phyloP scores from a whole-genome alignment of 2,329 filamentous ascomycete genomes.

The Apiospora saccharicola region DNA sequence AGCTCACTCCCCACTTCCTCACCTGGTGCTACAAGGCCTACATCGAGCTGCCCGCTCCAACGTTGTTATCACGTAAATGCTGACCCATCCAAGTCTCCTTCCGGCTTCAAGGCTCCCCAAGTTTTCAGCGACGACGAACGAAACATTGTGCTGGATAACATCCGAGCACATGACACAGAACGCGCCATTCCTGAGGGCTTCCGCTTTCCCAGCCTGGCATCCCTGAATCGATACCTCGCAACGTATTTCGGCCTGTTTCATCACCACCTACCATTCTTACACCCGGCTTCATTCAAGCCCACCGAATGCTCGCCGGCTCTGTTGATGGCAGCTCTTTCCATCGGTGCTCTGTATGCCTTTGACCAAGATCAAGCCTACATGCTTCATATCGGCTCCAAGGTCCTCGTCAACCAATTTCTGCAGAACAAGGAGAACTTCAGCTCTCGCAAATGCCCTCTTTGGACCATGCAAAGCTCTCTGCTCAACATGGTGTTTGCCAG shows the following conservation, averaged over 20 bases:
- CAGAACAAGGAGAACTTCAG: constrained; percentile 99
- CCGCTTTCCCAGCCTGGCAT: constrained; percentile 80
- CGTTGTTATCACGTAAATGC: constrained; percentile 21
- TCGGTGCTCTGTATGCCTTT: constrained; percentile 95
- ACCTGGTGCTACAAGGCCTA: constrained; percentile 50
- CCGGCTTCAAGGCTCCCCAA: constrained; percentile 76
- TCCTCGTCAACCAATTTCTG: constrained; percentile 94
- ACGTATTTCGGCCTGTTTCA: constrained; percentile 98
- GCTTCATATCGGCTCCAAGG: constrained; percentile 96
- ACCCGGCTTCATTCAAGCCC: constrained; percentile 88
- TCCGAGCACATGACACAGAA: constrained; percentile 81
- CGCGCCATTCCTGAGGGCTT: constrained; percentile 87
- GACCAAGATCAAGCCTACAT: constrained; percentile 97
- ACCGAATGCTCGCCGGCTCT: constrained; percentile 82
- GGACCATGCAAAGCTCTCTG: constrained; percentile 97
- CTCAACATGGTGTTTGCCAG: constrained; percentile 99
- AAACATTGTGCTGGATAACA: constrained; percentile 84
- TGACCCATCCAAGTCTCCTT: constrained; percentile 64
- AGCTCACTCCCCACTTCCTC: constrained; percentile 74
- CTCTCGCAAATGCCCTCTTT: constrained; percentile 94
- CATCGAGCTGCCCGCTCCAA: background rate
- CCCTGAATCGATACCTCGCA: constrained; percentile 89
- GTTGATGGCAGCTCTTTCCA: constrained; percentile 88
- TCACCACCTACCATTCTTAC: constrained; percentile 93
- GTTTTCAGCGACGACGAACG: constrained; percentile 86